These are phyloP conservation scores for Diutina rugosa DNA, from an alignment of 1,139 yeast genomes.

Conservation along the genomic window DNA sequence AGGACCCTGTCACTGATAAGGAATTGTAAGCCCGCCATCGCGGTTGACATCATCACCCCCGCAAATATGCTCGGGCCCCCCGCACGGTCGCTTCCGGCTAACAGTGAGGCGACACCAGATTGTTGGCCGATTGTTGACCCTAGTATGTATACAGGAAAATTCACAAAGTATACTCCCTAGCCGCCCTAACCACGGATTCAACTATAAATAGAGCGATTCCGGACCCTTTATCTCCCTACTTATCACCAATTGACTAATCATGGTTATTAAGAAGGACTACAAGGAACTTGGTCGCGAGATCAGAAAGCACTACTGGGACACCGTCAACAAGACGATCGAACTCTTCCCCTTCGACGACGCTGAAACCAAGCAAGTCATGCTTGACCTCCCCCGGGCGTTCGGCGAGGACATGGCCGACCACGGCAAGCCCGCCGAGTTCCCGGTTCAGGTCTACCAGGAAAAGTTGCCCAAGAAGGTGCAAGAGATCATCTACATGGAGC, in stretches of 20 bases:
- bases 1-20: neutral
- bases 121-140: too few species aligned
- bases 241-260: neutral
- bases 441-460: slow-evolving; percentile 19
- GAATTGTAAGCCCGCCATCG: neutral
- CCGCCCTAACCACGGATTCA: too few species aligned
- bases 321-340: slow-evolving; percentile 8
- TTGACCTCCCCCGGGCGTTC: slow-evolving; percentile 11
- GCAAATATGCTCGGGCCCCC: neutral
- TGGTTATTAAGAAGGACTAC: neutral
- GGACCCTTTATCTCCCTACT: neutral
- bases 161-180: too few species aligned
- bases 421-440: slow-evolving; percentile 12
- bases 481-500: slow-evolving; percentile 36
- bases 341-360: slow-evolving; percentile 11
- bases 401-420: slow-evolving; percentile 11
- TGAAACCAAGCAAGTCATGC: slow-evolving; percentile 6
- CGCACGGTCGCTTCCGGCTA: neutral
- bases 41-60: neutral
- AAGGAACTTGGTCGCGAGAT: neutral
- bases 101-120: neutral
- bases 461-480: slow-evolving; percentile 24
- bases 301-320: neutral
- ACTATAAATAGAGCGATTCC: neutral
- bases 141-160: too few species aligned